These are phyloP conservation scores for Suhomyces kunorum DNA, from an alignment of 1,139 yeast species.

Conservation along the genomic window DNA sequence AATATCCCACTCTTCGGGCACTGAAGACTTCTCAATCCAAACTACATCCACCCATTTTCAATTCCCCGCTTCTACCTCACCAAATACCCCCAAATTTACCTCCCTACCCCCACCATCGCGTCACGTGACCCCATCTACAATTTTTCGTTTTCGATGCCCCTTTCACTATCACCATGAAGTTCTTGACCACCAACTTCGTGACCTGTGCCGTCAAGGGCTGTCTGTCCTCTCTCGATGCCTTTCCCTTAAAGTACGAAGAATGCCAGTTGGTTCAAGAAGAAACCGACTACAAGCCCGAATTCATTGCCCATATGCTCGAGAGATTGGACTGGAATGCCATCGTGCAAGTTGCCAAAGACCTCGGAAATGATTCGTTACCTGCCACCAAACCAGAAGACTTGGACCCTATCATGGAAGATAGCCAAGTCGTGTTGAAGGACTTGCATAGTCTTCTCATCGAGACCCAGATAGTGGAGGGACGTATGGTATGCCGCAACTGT, in stretches of 20 bases:
- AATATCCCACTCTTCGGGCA: no score
- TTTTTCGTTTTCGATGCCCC: conserved; percentile 7
- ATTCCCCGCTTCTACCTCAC: background rate
- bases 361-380: conserved; percentile 70
- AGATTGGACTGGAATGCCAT: conserved; percentile 90
- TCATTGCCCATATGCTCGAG: conserved; percentile 73
- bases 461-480: conserved; percentile 83
- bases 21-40: no score
- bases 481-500: conserved; percentile 85
- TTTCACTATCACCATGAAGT: conserved; percentile 59
- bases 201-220: conserved; percentile 89
- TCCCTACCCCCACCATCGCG: no score
- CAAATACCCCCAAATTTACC: background rate
- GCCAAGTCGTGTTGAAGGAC: conserved; percentile 64
- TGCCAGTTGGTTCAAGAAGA: conserved; percentile 76
- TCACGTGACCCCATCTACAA: conserved; percentile 9
- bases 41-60: background rate
- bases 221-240: conserved; percentile 69
- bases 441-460: conserved; percentile 79
- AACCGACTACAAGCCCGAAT: conserved; percentile 81
- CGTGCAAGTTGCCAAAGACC: conserved; percentile 70
- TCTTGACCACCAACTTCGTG: conserved; percentile 90
- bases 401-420: conserved; percentile 57
- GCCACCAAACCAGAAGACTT: conserved; percentile 62
- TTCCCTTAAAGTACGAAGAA: conserved; percentile 75